Percentiles rank a stretch among this genome's conserved stretches.
These are phyloP conservation scores for Euclidium syriacum DNA, from an alignment of 345 rosid species.

Conservation along the genomic window DNA sequence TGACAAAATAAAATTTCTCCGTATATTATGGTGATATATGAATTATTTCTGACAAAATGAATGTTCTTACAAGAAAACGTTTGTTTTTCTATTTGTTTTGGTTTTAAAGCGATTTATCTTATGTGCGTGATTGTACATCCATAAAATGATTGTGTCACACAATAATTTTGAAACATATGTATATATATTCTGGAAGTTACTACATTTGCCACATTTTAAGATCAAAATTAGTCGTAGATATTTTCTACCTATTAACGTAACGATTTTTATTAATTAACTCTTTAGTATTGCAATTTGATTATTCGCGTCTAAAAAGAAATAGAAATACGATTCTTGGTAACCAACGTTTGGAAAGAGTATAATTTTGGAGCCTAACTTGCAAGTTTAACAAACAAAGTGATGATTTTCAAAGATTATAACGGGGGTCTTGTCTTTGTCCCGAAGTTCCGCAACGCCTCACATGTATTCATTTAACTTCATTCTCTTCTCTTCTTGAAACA, in stretches of 20 bases:
- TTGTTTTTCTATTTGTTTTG: background rate
- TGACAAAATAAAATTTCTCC: too few relatives aligned
- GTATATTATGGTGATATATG: background rate
- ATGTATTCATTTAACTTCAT: slow-evolving; percentile 14
- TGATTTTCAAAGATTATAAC: background rate
- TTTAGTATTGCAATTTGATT: background rate
- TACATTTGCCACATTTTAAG: too few relatives aligned
- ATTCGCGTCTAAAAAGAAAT: background rate
- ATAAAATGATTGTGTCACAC: background rate
- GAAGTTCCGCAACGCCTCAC: slow-evolving; percentile 25
- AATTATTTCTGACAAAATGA: background rate
- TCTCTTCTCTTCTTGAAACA: too few relatives aligned
- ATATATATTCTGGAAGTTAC: background rate
- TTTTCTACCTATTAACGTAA: background rate
- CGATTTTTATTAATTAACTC: too few relatives aligned
- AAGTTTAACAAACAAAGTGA: slow-evolving; percentile 12
- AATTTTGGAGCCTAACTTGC: slow-evolving; percentile 6
- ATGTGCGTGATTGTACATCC: background rate
- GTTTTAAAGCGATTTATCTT: background rate
- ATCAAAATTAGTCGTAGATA: too few relatives aligned
- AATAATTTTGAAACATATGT: too few relatives aligned
- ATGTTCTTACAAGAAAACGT: background rate
- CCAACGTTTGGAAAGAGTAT: background rate
- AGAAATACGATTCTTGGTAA: background rate
- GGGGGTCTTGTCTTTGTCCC: background rate